Evolutionary conservation across 129 eudicot genomes (phyloP).

Genomic region (Calendula officinalis): DNA sequence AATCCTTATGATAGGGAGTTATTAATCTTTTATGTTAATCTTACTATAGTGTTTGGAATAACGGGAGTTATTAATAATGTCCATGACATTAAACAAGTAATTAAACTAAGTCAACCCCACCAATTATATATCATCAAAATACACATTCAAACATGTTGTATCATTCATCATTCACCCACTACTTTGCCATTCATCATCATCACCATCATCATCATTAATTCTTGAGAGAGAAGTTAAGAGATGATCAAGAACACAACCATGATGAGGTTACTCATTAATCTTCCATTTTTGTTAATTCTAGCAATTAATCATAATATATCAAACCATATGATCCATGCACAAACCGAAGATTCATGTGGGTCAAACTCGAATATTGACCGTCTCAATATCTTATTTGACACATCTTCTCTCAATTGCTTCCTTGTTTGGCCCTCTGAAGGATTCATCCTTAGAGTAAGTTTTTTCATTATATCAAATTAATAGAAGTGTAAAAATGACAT

Average conservation of each 20-base stretch:
- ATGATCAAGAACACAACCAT: conserved; percentile 24
- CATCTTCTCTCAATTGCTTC: conserved; percentile 52
- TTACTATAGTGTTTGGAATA: too few species aligned
- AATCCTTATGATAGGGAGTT: too few species aligned
- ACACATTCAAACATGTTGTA: conserved; percentile 32
- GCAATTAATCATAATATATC: conserved; percentile 16
- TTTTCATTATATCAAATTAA: too few species aligned
- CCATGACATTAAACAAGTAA: conserved; percentile 10
- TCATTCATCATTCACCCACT: conserved; percentile 17
- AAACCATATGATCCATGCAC: conserved; percentile 41
- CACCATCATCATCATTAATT: not conserved
- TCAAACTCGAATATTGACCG: conserved; percentile 29
- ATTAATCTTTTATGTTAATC: too few species aligned
- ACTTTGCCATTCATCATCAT: conserved; percentile 22
- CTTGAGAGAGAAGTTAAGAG: not conserved
- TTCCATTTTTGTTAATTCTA: conserved; percentile 32
- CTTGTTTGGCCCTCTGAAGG: conserved; percentile 57
- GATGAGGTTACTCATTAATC: conserved; percentile 28
- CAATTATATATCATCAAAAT: conserved; percentile 17
- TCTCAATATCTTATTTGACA: conserved; percentile 45
- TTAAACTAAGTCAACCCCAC: conserved; percentile 37
- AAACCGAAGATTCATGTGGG: conserved; percentile 61
- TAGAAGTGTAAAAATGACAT: too few species aligned
- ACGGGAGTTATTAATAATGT: not conserved
- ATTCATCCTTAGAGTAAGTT: conserved; percentile 82